Percentiles rank a stretch among this genome's conserved stretches.
phyloP scores from a whole-genome alignment of 441 rosid genomes.

The Pelargonium citronellum region DNA sequence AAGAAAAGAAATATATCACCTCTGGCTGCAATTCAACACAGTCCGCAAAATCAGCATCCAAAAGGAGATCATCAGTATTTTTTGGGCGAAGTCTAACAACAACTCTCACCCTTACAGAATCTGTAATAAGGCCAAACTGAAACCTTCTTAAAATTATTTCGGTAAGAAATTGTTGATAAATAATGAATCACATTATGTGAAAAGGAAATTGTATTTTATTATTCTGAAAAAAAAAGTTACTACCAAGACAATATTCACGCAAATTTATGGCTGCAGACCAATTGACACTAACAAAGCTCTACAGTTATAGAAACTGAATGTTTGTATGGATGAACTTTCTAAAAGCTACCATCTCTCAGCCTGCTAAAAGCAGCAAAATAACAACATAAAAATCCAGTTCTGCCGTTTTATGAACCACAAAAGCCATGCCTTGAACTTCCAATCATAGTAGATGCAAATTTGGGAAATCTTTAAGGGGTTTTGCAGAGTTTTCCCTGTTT shows the following conservation, averaged over 20 bases:
- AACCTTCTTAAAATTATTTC: not conserved
- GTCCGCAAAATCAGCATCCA: conserved; percentile 96
- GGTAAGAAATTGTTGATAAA: not conserved
- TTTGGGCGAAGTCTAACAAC: conserved; percentile 89
- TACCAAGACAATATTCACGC: not conserved
- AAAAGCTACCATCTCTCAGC: not conserved
- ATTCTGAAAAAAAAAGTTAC: not conserved
- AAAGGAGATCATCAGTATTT: conserved; percentile 71
- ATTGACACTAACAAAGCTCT: not conserved
- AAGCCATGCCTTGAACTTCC: no score
- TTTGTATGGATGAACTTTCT: not conserved
- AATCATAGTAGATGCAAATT: no score
- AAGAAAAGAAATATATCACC: conserved; percentile 39
- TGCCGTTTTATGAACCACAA: no score
- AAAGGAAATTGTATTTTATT: not conserved
- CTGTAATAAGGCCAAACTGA: conserved; percentile 27
- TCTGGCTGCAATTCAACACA: conserved; percentile 95
- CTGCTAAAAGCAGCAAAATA: no score
- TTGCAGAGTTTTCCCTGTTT: no score
- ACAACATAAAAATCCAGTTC: no score
- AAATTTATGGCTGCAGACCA: not conserved
- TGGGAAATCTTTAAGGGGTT: no score
- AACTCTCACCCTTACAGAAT: conserved; percentile 88
- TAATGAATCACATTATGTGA: not conserved
- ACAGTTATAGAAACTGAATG: no score